These are phyloP conservation scores for Boletus rex-veris DNA, from an alignment of 768 basidiomycete genomes.

Conservation along the genomic window DNA sequence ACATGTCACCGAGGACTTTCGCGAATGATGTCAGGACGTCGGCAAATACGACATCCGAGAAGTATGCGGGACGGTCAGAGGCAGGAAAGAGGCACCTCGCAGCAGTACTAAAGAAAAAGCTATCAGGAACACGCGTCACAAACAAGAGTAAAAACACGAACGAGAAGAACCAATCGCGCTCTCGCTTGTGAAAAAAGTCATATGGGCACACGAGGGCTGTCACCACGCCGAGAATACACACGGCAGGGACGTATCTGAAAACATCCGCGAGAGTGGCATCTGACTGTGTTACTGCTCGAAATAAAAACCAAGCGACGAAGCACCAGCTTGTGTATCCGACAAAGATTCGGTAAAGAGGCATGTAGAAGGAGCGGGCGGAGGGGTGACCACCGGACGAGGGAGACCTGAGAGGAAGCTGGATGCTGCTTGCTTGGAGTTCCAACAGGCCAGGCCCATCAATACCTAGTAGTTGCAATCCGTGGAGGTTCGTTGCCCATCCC, in stretches of 20 bases:
- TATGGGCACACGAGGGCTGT: constrained; percentile 64
- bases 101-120: constrained; percentile 49
- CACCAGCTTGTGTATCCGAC: constrained; percentile 58
- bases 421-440: constrained; percentile 43
- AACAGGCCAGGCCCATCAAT: constrained; percentile 72
- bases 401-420: constrained; percentile 21
- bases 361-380: constrained; percentile 42
- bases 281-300: constrained; percentile 55
- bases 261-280: constrained; percentile 61
- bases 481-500: constrained; percentile 92
- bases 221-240: constrained; percentile 58
- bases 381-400: constrained; percentile 19
- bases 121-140: background rate
- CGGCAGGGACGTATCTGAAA: constrained; percentile 72
- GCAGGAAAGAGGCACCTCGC: constrained; percentile 73
- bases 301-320: constrained; percentile 65
- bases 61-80: constrained; percentile 61
- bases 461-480: constrained; percentile 69
- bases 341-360: constrained; percentile 66
- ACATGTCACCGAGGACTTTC: constrained; percentile 92
- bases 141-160: constrained; percentile 40
- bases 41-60: constrained; percentile 90
- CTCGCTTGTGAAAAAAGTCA: constrained; percentile 60
- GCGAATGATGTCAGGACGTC: constrained; percentile 97
- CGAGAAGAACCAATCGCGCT: constrained; percentile 77